Percentiles rank a stretch among this genome's conserved stretches.
phyloP scores from a whole-genome alignment of 345 rosid species.

The Eucalyptus globulus region DNA sequence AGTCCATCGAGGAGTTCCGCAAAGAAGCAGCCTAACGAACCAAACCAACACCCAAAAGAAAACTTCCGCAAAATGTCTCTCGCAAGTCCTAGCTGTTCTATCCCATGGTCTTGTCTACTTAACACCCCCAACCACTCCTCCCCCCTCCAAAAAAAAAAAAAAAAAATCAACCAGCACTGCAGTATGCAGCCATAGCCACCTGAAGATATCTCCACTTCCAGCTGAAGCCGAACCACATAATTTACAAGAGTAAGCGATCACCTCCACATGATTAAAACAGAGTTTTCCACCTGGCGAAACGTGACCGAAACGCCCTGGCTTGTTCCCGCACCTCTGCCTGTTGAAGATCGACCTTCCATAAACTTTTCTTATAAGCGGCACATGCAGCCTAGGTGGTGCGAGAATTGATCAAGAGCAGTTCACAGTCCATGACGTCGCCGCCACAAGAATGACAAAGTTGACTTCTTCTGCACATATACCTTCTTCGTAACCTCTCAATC shows the following conservation, averaged over 20 bases:
- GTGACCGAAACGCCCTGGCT: background rate
- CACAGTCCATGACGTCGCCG: background rate
- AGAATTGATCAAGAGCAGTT: background rate
- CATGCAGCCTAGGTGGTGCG: background rate
- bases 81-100: background rate
- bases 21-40: background rate
- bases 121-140: rapidly evolving
- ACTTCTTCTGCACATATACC: background rate
- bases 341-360: background rate
- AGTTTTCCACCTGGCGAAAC: background rate
- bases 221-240: background rate
- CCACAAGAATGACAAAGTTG: background rate
- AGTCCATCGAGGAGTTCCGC: background rate
- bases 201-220: background rate
- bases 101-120: background rate
- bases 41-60: background rate
- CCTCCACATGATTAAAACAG: background rate
- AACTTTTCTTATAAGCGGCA: background rate
- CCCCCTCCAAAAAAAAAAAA: background rate
- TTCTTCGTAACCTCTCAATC: background rate
- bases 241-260: background rate
- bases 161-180: background rate
- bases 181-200: background rate
- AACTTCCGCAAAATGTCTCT: background rate
- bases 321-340: background rate